These are phyloP conservation scores for Capronia epimyces DNA, from an alignment of 2,329 filamentous ascomycete genomes.

Conservation along the genomic window DNA sequence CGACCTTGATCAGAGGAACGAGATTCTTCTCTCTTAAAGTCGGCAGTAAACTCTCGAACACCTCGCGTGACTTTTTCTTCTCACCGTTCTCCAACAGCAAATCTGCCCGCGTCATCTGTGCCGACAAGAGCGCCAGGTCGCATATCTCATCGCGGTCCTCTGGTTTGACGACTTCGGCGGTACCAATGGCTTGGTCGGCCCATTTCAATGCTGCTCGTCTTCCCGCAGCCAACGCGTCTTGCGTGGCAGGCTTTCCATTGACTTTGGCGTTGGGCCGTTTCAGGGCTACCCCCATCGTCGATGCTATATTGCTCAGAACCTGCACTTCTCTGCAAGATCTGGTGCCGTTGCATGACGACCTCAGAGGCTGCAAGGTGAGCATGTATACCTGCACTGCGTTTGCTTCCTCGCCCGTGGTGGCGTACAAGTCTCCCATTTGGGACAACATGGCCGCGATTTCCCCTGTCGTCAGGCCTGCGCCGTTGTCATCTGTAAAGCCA, in stretches of 20 bases:
- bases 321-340: constrained; percentile 28
- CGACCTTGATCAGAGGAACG: constrained; percentile 17
- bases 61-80: constrained; percentile 22
- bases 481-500: constrained; percentile 46
- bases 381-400: constrained; percentile 29
- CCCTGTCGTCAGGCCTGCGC: constrained; percentile 36
- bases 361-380: constrained; percentile 26
- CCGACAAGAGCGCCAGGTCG: constrained; percentile 22
- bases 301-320: constrained; percentile 27
- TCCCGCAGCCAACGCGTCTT: constrained; percentile 21
- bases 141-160: constrained; percentile 27
- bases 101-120: constrained; percentile 26
- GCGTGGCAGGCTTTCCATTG: constrained; percentile 27
- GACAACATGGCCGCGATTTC: constrained; percentile 35
- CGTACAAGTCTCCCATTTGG: constrained; percentile 28
- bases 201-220: constrained; percentile 24
- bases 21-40: constrained; percentile 24
- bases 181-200: constrained; percentile 27
- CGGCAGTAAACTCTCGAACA: constrained; percentile 23
- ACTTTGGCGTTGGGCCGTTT: constrained; percentile 27
- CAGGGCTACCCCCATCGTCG: constrained; percentile 26
- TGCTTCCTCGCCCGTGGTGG: constrained; percentile 26
- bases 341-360: constrained; percentile 25
- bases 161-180: constrained; percentile 21
- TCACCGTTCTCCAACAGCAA: constrained; percentile 25